Evolutionary conservation across 208 protist species (phyloP).

Genomic region (Wallacemonas collosoma): DNA sequence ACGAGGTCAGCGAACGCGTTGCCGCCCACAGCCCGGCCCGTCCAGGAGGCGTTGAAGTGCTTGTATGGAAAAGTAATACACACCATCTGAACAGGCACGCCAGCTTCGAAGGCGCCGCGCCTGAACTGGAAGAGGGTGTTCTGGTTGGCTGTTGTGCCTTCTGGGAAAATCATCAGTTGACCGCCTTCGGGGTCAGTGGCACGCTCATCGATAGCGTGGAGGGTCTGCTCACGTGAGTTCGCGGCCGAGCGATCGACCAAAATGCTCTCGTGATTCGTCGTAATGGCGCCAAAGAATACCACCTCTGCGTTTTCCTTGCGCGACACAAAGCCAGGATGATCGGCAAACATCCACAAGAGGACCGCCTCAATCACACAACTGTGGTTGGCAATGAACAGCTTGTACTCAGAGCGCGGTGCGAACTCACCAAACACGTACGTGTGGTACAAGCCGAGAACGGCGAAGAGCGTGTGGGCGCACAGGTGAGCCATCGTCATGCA

Average conservation of each 20-base stretch:
- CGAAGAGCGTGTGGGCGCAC: constrained; percentile 30
- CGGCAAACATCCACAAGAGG: constrained; percentile 50
- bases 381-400: constrained; percentile 81
- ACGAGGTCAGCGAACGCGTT: constrained; percentile 67
- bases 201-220: constrained; percentile 56
- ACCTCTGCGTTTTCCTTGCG: constrained; percentile 71
- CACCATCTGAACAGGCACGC: constrained; percentile 87
- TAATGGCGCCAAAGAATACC: constrained; percentile 60
- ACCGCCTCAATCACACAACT: constrained; percentile 82
- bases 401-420: constrained; percentile 51
- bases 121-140: constrained; percentile 79
- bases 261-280: constrained; percentile 55
- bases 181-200: constrained; percentile 47
- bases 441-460: constrained; percentile 61
- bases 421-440: constrained; percentile 63
- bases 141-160: constrained; percentile 86
- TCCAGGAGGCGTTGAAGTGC: constrained; percentile 91
- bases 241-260: constrained; percentile 73
- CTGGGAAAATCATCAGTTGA: constrained; percentile 89
- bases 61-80: constrained; percentile 83
- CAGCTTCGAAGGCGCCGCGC: constrained; percentile 85
- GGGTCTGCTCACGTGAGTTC: constrained; percentile 53
- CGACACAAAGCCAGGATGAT: constrained; percentile 83
- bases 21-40: constrained; percentile 64
- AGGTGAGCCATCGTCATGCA: constrained; percentile 37